These are phyloP conservation scores for Cryptococcus floricola DNA, from an alignment of 1,284 basidiomycete species.

Conservation along the genomic window DNA sequence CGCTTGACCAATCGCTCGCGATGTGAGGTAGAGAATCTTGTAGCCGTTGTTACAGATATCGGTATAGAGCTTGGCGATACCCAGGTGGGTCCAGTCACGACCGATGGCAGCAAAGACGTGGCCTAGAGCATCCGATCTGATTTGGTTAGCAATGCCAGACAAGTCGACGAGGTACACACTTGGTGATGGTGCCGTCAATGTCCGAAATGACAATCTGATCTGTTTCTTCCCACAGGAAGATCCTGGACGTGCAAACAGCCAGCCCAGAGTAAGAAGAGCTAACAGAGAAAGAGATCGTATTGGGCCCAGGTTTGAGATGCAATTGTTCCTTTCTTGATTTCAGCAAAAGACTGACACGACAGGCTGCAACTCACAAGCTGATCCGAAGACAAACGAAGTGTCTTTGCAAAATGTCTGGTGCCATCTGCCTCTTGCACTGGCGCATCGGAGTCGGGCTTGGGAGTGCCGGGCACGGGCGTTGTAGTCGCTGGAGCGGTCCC, in stretches of 20 bases:
- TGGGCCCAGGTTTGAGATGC: slow-evolving; percentile 80
- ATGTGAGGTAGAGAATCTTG: slow-evolving; percentile 97
- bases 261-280: slow-evolving; percentile 74
- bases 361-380: slow-evolving; percentile 59
- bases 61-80: slow-evolving; percentile 96
- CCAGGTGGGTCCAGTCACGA: slow-evolving; percentile 98
- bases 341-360: not conserved
- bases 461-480: not conserved
- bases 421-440: not conserved
- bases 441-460: not conserved
- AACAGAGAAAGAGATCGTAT: slow-evolving; percentile 90
- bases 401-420: slow-evolving; percentile 73
- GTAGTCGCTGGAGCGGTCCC: slow-evolving; percentile 3
- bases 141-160: slow-evolving; percentile 1
- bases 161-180: slow-evolving; percentile 55
- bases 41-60: slow-evolving; percentile 96
- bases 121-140: slow-evolving; percentile 90
- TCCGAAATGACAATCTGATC: slow-evolving; percentile 93
- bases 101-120: slow-evolving; percentile 99
- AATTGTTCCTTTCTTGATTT: slow-evolving; percentile 65
- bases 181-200: slow-evolving; percentile 99
- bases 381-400: slow-evolving; percentile 77
- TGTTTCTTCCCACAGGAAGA: slow-evolving; percentile 92
- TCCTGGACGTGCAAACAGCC: slow-evolving; percentile 82
- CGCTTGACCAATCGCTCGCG: slow-evolving; percentile 95